Base-by-base conservation (phyloP, 768 basidiomycete species). In the Mycena latifolia region DNA sequence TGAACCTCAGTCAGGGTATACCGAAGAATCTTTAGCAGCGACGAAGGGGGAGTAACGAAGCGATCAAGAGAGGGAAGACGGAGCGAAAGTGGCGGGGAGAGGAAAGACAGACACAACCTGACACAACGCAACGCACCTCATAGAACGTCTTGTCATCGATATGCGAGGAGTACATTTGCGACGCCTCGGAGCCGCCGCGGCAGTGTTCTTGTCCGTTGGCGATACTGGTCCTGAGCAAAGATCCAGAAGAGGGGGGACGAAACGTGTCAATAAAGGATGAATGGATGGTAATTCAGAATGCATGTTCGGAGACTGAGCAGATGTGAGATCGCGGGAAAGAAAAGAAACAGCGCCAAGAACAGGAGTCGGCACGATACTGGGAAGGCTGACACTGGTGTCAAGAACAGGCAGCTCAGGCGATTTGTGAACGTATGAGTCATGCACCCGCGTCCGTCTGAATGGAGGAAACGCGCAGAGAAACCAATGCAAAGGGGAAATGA, bases 121-220 rank as follows among this genome's bases (percentile, higher is more conserved):
- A n/a, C n/a, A n/a, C n/a, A n/a, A n/a, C n/a, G n/a, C n/a, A n/a
- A 27, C 12, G 46, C 55, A 78, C 47, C 56, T 79, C 75, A 54
- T 78, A 77, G 47, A 82, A 68, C 17, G 81, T 82, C 45, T 76
- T 73, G 61, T 85, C 83, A 66, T 83, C 79, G 24, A 84, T 65
- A 61, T 82, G 81, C 10, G 78, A 80, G 7, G 63, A 62, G 8
- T 54, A 57, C 24, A 73, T 55, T 45, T 47, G 63, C 31, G n/a
- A 33, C 11, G 61, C 31, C n/a, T 62, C 50, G 22, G 56, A 57
- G 7, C 46, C 47, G 6, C 67, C 65, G 20, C 73, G 72, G 55
- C 59, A 71, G 54, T 71, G 69, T 54, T 72, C 71, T 51, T 74
- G 72, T 43, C 70, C 73, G 60, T 72, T 69, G 22, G 45, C 58